Evolutionary conservation across 2,329 filamentous ascomycete species (phyloP).

Genomic region (Cladosporium halotolerans): DNA sequence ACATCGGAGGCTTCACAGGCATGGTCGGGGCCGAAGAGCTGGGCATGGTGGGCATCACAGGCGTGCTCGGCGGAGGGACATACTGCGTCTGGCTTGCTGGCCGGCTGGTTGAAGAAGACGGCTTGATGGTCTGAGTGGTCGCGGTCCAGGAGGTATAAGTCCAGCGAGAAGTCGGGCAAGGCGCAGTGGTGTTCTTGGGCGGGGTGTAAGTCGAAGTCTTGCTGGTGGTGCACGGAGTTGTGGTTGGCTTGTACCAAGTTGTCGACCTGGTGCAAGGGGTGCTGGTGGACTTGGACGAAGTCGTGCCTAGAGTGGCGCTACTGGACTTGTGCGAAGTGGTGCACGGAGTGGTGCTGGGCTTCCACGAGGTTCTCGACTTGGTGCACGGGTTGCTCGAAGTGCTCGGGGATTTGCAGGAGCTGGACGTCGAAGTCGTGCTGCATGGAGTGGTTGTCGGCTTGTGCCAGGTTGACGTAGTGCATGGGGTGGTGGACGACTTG

Average conservation of each 20-base stretch:
- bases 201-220: background rate
- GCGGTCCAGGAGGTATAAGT: constrained; percentile 8
- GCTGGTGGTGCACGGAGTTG: background rate
- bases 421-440: background rate
- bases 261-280: background rate
- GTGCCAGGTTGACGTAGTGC: background rate
- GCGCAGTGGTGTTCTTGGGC: background rate
- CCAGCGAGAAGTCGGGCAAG: background rate
- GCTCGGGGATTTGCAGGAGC: too few relatives aligned
- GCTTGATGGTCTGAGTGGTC: background rate
- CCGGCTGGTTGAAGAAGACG: too few relatives aligned
- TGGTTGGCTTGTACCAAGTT: constrained; percentile 1
- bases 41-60: background rate
- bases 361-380: background rate
- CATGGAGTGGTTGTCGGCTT: background rate
- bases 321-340: background rate
- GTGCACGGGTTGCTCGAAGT: background rate
- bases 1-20: too few relatives aligned
- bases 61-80: background rate
- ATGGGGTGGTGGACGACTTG: background rate
- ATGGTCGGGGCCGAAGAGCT: background rate
- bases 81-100: background rate
- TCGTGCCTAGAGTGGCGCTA: background rate
- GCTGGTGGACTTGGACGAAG: background rate
- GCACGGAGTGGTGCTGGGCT: background rate